Evolutionary conservation across 257 asterid genomes (phyloP), one percentile per base, ranked within the genome.

Genomic region (Solanum raphanifolium): DNA sequence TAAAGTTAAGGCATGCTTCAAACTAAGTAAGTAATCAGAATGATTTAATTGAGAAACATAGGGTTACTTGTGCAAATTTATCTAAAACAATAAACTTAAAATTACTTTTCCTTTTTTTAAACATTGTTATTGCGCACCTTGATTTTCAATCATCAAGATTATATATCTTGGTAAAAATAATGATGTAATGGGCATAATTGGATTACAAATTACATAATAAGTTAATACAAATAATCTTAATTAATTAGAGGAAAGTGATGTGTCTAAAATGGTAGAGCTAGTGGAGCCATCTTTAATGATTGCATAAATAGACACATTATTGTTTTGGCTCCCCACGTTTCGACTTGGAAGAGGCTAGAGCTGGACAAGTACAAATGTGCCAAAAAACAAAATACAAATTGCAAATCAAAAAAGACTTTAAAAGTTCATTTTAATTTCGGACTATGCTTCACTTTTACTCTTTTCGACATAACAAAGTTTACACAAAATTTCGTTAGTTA

Each of bases 291-390:
- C 36, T 68, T 55, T 87, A 83, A 88, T 90, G 81, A 91, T 90
- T 86, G 85, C 31, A 62, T 86, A 86, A 36, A 65, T 83, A 87
- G 86, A 87, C 82, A 87, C 89, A 81, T 89, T 23, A 90, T 87
- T 78, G 87, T 82, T 58, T 78, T 52, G 87, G 90, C 82, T 88
- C 85, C 88, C 89, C 91, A 89, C 89, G 90, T 89, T 46, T 81
- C 41, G 48, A 81, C 68, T 81, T 43, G 27, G 66, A 46, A 43
- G 66, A 79, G 66, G 39, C 38, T 43, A 23, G 85, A 79, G 66
- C 27, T 43, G 85, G 85, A 81, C 68, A 29, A 81, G 39, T 48
- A 46, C 68, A 81, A 81, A 81, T 81, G 85, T 7, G 27, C 18
- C 85, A 27, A 81, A 81, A 69, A 69, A 46, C 6, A 48, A 5